Evolutionary conservation across 164 flowering plant genomes (phyloP).

Genomic region (Vitis labrusca): DNA sequence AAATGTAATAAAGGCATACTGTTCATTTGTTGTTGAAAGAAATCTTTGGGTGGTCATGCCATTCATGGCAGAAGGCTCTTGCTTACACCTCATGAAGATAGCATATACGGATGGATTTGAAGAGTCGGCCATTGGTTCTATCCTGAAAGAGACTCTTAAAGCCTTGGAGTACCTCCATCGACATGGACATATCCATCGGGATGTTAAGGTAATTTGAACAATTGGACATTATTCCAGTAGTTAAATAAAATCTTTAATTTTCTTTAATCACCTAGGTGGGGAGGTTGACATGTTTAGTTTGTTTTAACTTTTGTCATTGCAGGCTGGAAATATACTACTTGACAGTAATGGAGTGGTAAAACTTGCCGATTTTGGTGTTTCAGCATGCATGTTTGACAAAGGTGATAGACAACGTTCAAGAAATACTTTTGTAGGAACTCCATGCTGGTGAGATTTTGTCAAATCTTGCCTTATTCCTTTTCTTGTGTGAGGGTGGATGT

Average conservation of each 20-base stretch:
- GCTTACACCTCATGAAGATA: slow-evolving; percentile 91
- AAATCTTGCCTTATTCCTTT: background rate
- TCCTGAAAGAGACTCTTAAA: slow-evolving; percentile 90
- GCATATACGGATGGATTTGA: slow-evolving; percentile 96
- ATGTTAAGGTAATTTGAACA: slow-evolving; percentile 69
- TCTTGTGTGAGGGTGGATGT: background rate
- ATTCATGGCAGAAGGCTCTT: slow-evolving; percentile 98
- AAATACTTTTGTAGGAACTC: slow-evolving; percentile 98
- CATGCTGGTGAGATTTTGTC: slow-evolving; percentile 76
- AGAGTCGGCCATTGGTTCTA: slow-evolving; percentile 76
- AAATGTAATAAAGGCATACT: slow-evolving; percentile 76
- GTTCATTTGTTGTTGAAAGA: slow-evolving; percentile 90
- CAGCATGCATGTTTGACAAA: slow-evolving; percentile 94
- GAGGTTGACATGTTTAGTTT: background rate
- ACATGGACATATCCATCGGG: slow-evolving; percentile 98
- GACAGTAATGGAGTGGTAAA: slow-evolving; percentile 79
- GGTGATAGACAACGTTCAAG: slow-evolving; percentile 94
- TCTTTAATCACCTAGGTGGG: background rate
- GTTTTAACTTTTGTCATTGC: slow-evolving; percentile 18
- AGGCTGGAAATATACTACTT: slow-evolving; percentile 97
- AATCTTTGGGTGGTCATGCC: slow-evolving; percentile 98
- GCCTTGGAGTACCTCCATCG: slow-evolving; percentile 92
- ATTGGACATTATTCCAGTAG: background rate
- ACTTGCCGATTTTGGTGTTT: slow-evolving; percentile 98
- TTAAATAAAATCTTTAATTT: background rate